Percentiles rank a stretch among this genome's conserved stretches.
These are phyloP conservation scores for Camelina sativa DNA, from an alignment of 345 rosid species.

Conservation along the genomic window DNA sequence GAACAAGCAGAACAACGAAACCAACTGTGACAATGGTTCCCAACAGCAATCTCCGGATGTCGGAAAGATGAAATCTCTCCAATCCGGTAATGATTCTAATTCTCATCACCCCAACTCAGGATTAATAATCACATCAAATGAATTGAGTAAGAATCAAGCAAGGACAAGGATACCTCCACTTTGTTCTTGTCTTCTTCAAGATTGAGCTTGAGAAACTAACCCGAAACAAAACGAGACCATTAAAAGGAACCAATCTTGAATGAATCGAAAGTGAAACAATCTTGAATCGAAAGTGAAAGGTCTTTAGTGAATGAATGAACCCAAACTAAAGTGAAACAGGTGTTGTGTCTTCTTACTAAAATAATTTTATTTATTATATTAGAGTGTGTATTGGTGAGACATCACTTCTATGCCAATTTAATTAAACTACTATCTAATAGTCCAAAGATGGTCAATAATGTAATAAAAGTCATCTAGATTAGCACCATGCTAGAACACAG, in stretches of 20 bases:
- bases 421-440: background rate
- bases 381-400: background rate
- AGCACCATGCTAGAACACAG: no score
- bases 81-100: conserved; percentile 19
- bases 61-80: conserved; percentile 46
- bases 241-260: background rate
- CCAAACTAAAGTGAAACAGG: background rate
- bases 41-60: conserved; percentile 52
- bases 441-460: no score
- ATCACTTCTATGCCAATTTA: background rate
- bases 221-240: background rate
- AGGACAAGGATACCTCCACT: conserved; percentile 1
- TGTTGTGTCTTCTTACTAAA: background rate
- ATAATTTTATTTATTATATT: background rate
- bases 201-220: background rate
- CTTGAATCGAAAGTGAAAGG: background rate
- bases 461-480: no score
- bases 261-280: background rate
- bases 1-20: conserved; percentile 48
- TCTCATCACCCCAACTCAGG: conserved; percentile 41
- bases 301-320: background rate
- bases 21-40: conserved; percentile 47
- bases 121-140: background rate
- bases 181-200: background rate
- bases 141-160: background rate